phyloP scores from a whole-genome alignment of 2,329 filamentous ascomycete species.

The Venturia nashicola region DNA sequence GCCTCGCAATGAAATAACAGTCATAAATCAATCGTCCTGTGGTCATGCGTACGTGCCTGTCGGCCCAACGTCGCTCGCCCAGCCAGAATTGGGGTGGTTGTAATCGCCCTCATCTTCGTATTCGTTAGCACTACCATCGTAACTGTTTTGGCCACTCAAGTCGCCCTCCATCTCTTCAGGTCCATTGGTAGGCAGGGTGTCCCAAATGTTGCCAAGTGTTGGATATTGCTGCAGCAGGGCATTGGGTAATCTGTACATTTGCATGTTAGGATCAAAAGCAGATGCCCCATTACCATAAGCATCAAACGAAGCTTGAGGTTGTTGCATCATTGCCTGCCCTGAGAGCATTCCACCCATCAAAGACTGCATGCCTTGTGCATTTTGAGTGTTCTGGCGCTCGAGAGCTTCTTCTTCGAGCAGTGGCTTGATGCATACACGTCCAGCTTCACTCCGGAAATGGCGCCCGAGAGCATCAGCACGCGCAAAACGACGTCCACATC shows the following conservation, averaged over 20 bases:
- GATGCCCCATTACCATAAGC: neutral
- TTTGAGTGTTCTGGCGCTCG: slow-evolving; percentile 34
- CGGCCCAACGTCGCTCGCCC: slow-evolving; percentile 11
- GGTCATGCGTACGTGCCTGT: neutral
- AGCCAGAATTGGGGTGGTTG: slow-evolving; percentile 5
- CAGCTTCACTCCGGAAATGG: slow-evolving; percentile 92
- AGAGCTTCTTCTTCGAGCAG: slow-evolving; percentile 88
- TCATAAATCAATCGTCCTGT: neutral
- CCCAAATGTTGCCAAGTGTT: slow-evolving; percentile 82
- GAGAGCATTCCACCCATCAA: slow-evolving; percentile 14
- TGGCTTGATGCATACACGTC: slow-evolving; percentile 94
- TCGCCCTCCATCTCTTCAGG: slow-evolving; percentile 47
- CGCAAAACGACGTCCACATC: slow-evolving; percentile 84
- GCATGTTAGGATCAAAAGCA: slow-evolving; percentile 19
- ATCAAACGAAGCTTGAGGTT: slow-evolving; percentile 22
- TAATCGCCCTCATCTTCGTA: slow-evolving; percentile 50
- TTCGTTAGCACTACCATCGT: slow-evolving; percentile 58
- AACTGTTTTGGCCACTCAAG: slow-evolving; percentile 66
- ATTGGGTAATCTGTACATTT: slow-evolving; percentile 60
- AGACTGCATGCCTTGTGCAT: neutral
- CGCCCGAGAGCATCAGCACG: slow-evolving; percentile 88
- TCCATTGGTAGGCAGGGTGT: slow-evolving; percentile 51
- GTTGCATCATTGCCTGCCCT: slow-evolving; percentile 22
- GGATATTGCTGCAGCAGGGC: slow-evolving; percentile 87
- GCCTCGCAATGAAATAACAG: neutral